These are phyloP conservation scores for Ambispora gerdemannii DNA, from an alignment of 192 early-diverging fungal species.

Conservation along the genomic window DNA sequence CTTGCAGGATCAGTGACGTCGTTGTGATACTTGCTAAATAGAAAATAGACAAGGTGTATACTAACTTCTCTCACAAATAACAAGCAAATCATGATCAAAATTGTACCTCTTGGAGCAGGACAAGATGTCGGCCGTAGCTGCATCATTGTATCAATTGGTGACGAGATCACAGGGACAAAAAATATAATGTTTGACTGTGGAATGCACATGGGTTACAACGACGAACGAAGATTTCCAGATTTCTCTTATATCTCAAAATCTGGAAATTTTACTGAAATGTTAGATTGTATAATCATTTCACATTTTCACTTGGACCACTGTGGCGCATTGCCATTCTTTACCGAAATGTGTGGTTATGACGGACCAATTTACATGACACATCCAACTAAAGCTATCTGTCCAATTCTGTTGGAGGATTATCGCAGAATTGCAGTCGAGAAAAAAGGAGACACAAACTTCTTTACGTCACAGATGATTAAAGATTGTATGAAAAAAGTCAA, in stretches of 20 bases:
- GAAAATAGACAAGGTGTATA: too few species aligned
- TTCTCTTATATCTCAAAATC: slow-evolving; percentile 87
- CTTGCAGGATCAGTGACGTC: too few species aligned
- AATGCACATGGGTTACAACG: slow-evolving; percentile 94
- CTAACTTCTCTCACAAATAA: too few species aligned
- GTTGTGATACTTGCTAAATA: too few species aligned
- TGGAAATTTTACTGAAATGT: slow-evolving; percentile 71
- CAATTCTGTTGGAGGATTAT: slow-evolving; percentile 91
- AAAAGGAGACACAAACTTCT: slow-evolving; percentile 88
- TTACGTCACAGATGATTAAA: slow-evolving; percentile 83
- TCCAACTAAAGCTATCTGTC: slow-evolving; percentile 94
- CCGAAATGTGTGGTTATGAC: slow-evolving; percentile 90
- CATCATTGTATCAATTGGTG: slow-evolving; percentile 72
- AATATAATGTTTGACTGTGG: slow-evolving; percentile 93
- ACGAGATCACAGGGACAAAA: slow-evolving; percentile 44
- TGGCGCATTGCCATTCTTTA: slow-evolving; percentile 93
- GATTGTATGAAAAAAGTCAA: slow-evolving; percentile 95
- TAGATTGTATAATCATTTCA: slow-evolving; percentile 92
- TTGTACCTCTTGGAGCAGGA: slow-evolving; percentile 71
- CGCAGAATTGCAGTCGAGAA: slow-evolving; percentile 87
- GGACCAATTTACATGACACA: slow-evolving; percentile 98
- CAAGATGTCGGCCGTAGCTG: slow-evolving; percentile 89
- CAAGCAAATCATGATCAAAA: slow-evolving; percentile 50
- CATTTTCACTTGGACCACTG: slow-evolving; percentile 99
- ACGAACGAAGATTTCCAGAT: slow-evolving; percentile 91